These are phyloP conservation scores for Amanita rubescens DNA, from an alignment of 768 basidiomycete species.

Conservation along the genomic window DNA sequence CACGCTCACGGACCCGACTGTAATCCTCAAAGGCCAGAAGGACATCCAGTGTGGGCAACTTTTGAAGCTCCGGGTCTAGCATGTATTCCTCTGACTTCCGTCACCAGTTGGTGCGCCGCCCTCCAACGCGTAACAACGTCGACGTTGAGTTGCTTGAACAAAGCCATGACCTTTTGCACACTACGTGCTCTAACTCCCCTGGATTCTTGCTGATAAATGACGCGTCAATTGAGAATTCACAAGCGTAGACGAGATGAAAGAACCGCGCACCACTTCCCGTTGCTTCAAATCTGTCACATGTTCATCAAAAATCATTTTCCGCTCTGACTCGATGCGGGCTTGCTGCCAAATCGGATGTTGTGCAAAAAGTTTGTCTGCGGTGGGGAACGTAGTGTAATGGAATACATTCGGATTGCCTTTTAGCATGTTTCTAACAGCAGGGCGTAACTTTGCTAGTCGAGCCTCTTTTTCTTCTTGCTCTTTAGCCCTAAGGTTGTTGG, in stretches of 20 bases:
- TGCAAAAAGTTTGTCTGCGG: slow-evolving; percentile 80
- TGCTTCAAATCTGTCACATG: slow-evolving; percentile 81
- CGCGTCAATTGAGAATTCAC: slow-evolving; percentile 3
- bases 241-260: slow-evolving; percentile 1
- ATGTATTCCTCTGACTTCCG: slow-evolving; percentile 77
- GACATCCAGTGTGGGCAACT: slow-evolving; percentile 85
- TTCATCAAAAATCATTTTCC: slow-evolving; percentile 86
- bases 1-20: slow-evolving; percentile 80
- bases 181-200: slow-evolving; percentile 72
- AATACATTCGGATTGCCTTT: slow-evolving; percentile 83
- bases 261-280: slow-evolving; percentile 72
- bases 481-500: slow-evolving; percentile 64
- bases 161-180: slow-evolving; percentile 71
- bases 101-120: slow-evolving; percentile 68
- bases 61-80: slow-evolving; percentile 66
- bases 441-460: slow-evolving; percentile 77
- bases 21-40: slow-evolving; percentile 93
- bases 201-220: slow-evolving; percentile 57
- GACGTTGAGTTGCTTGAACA: slow-evolving; percentile 84
- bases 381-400: slow-evolving; percentile 86
- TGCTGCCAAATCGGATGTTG: slow-evolving; percentile 91
- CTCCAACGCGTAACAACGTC: slow-evolving; percentile 95
- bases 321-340: slow-evolving; percentile 77
- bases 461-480: slow-evolving; percentile 84
- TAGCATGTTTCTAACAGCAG: slow-evolving; percentile 80